Base-by-base conservation (phyloP, 1,139 yeast genomes). In the Protomyces pachydermus region DNA sequence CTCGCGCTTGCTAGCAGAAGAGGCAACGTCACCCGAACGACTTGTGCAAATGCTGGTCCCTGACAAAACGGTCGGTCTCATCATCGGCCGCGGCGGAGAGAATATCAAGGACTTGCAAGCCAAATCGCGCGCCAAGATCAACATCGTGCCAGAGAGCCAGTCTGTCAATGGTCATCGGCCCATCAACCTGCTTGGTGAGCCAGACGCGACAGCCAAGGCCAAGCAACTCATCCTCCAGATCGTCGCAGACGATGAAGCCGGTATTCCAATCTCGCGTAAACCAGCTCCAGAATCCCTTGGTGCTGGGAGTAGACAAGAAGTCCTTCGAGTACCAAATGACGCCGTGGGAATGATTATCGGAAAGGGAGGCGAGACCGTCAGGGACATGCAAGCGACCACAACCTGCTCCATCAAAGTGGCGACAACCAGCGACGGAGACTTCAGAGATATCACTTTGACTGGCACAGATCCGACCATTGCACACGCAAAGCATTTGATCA, bases 81-180 rank as follows among this genome's bases (percentile, higher is more conserved):
- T 67, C 18, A 68, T 68, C 56, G 69, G 69, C 5, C 61, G 67
- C 10, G 69, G 69, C 16, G 69, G 69, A n/a, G 69, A 68, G 16
- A 66, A 66, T 23, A 68, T 68, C 57, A 65, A 67, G n/a, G 68
- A 67, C 18, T 35, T 67, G 18, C 67, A 66, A 34, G 61, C 61
- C 16, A 39, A 57, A 5, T 57, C 69, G 16, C 54, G 64, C 8
- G 65, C 67, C 38, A 65, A 60, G n/a, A 67, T 66, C 48, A 68
- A 63, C 39, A 67, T 68, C 25, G 60, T 60, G n/a, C 52, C 65
- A 4, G 69, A 66, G 12, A 53, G 55, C 46, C 57, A 67, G 48
- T 46, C 66, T 9, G 48, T 60, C 23, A 55, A 67, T 42, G 69
- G 68, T 6, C 53, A 60, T 55, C 62, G 68, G 3, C 67, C 67